These are phyloP conservation scores for Trypanosoma theileri DNA, from an alignment of 208 protist genomes.

Conservation along the genomic window DNA sequence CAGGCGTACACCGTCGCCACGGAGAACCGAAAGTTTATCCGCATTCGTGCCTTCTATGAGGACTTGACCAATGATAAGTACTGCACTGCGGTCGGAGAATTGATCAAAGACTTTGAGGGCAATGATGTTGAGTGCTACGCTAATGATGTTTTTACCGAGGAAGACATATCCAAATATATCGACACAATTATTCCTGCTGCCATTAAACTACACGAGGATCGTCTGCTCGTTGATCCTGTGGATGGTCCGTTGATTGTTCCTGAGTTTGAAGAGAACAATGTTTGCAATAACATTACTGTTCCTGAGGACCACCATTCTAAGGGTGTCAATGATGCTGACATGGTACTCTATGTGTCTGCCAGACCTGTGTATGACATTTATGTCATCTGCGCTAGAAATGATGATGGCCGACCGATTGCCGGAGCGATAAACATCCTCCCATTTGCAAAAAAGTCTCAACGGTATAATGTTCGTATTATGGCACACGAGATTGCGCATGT, in stretches of 20 bases:
- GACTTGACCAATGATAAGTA: too few species aligned
- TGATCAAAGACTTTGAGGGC: too few species aligned
- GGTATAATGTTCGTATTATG: slow-evolving; percentile 40
- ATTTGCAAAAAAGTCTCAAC: slow-evolving; percentile 18
- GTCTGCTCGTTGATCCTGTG: slow-evolving; percentile 16
- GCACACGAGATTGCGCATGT: slow-evolving; percentile 63
- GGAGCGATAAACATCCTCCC: slow-evolving; percentile 47
- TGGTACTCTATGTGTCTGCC: slow-evolving; percentile 28
- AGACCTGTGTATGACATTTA: slow-evolving; percentile 17
- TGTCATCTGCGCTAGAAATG: slow-evolving; percentile 29
- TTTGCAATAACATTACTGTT: slow-evolving; percentile 6
- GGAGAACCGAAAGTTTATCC: too few species aligned
- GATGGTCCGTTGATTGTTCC: neutral
- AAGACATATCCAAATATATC: slow-evolving; percentile 2
- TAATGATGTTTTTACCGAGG: neutral
- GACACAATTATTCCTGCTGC: slow-evolving; percentile 9
- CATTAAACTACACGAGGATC: slow-evolving; percentile 16
- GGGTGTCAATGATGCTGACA: slow-evolving; percentile 18
- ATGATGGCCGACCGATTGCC: slow-evolving; percentile 28
- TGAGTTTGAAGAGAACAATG: neutral
- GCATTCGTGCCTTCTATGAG: too few species aligned
- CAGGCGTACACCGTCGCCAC: too few species aligned
- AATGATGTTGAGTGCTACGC: too few species aligned
- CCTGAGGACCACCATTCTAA: slow-evolving; percentile 1
- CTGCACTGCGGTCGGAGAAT: too few species aligned